A percentile compares a stretch with the other conserved stretches of the same genome.
phyloP scores from a whole-genome alignment of 805 yeast genomes.

The Kazachstania viticola region DNA sequence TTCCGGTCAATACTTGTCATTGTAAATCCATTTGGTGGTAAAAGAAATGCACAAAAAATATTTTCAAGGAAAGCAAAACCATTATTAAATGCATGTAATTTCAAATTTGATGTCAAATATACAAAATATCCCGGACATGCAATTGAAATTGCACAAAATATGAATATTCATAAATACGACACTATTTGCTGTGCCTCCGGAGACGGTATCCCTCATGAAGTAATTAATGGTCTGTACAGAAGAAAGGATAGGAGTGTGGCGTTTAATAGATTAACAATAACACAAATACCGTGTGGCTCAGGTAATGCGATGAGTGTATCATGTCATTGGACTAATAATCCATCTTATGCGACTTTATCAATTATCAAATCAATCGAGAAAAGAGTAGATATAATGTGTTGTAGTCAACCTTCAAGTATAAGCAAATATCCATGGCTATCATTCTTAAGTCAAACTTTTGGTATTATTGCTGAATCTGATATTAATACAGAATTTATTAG shows the following conservation, averaged over 20 bases:
- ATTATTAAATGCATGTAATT: constrained; percentile 58
- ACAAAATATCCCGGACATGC: constrained; percentile 74
- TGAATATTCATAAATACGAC: constrained; percentile 52
- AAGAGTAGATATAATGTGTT: constrained; percentile 72
- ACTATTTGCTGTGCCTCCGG: constrained; percentile 87
- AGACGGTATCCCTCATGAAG: constrained; percentile 94
- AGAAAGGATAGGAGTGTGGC: constrained; percentile 56
- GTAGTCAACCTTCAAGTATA: constrained; percentile 40
- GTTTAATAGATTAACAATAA: constrained; percentile 51
- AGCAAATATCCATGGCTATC: constrained; percentile 40
- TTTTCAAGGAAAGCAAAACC: constrained; percentile 54
- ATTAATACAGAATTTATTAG: constrained; percentile 84
- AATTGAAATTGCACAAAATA: constrained; percentile 46
- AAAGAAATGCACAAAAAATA: constrained; percentile 57
- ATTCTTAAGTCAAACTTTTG: constrained; percentile 79
- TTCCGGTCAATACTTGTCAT: constrained; percentile 47
- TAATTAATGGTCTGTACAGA: constrained; percentile 71
- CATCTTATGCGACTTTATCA: constrained; percentile 57
- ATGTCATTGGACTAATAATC: constrained; percentile 61
- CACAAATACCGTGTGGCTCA: constrained; percentile 91
- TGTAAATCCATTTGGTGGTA: constrained; percentile 88
- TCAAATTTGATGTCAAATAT: constrained; percentile 39
- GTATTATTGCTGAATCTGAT: constrained; percentile 87
- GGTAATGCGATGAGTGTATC: constrained; percentile 89
- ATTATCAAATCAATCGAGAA: constrained; percentile 59